Conservation (phyloP, 2,329 filamentous ascomycete species). For the Pleoardoris graminearum region DNA sequence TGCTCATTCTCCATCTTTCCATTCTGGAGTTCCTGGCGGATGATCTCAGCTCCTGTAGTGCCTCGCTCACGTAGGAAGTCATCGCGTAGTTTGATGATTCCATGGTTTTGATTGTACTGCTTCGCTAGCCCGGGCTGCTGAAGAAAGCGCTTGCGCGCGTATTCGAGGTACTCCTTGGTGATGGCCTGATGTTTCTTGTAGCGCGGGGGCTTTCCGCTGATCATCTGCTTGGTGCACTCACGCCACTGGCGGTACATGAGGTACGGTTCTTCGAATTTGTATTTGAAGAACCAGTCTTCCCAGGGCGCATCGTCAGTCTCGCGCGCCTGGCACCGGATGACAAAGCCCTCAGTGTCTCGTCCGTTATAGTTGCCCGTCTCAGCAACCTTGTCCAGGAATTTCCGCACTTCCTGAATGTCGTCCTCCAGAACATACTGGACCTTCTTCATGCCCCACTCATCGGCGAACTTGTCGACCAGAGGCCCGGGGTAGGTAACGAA, state of each 20-base stretch:
- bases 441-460: conserved; percentile 91
- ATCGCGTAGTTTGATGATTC: conserved; percentile 88
- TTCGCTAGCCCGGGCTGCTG: conserved; percentile 69
- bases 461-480: conserved; percentile 86
- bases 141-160: conserved; percentile 73
- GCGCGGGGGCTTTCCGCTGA: conserved; percentile 71
- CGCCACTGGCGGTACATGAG: conserved; percentile 99
- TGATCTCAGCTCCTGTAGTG: conserved; percentile 85
- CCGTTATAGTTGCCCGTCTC: conserved; percentile 89
- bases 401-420: conserved; percentile 71
- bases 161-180: conserved; percentile 87
- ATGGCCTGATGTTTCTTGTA: conserved; percentile 87
- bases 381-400: conserved; percentile 80
- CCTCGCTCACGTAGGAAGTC: conserved; percentile 85
- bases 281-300: conserved; percentile 99
- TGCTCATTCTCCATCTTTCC: conserved; percentile 57
- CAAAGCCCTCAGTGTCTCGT: conserved; percentile 94
- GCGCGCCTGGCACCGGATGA: conserved; percentile 80
- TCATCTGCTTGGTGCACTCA: conserved; percentile 91
- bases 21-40: conserved; percentile 68
- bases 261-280: conserved; percentile 99
- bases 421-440: conserved; percentile 78
- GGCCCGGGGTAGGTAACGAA: conserved; percentile 84
- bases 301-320: conserved; percentile 60
- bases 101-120: conserved; percentile 83